Evolutionary conservation across 805 yeast genomes (phyloP).

Genomic region (Zygotorulaspora danielsina): DNA sequence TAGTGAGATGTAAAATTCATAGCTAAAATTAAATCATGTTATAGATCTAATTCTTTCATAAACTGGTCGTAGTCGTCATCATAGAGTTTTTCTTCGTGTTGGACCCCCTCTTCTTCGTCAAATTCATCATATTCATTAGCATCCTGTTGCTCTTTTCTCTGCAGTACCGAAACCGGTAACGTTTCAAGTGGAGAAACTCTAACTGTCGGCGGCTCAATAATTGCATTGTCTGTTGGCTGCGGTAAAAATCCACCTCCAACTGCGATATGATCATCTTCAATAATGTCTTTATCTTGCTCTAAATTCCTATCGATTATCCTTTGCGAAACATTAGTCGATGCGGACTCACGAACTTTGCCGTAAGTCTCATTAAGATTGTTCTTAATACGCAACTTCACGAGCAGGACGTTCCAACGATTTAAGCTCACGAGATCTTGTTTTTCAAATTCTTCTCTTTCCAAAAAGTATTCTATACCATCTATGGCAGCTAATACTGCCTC

Average conservation of each 20-base stretch:
- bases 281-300: too few relatives aligned
- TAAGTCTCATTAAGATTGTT: conserved; percentile 43
- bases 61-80: conserved; percentile 34
- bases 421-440: conserved; percentile 47
- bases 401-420: conserved; percentile 33
- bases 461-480: conserved; percentile 26
- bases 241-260: conserved; percentile 18
- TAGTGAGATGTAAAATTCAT: too few relatives aligned
- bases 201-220: too few relatives aligned
- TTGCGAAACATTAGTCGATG: conserved; percentile 11
- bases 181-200: too few relatives aligned
- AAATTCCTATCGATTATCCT: neutral
- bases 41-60: conserved; percentile 28
- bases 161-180: too few relatives aligned
- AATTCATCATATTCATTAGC: neutral
- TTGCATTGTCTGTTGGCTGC: conserved; percentile 11
- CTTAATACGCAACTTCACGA: conserved; percentile 34
- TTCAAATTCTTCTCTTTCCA: conserved; percentile 39
- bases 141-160: neutral
- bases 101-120: conserved; percentile 5
- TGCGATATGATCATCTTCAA: conserved; percentile 3
- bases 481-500: conserved; percentile 34
- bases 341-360: conserved; percentile 36
- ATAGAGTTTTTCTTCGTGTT: neutral
- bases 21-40: too few relatives aligned